Evolutionary conservation across 164 flowering plant genomes (phyloP).

Genomic region (Annona cherimola): DNA sequence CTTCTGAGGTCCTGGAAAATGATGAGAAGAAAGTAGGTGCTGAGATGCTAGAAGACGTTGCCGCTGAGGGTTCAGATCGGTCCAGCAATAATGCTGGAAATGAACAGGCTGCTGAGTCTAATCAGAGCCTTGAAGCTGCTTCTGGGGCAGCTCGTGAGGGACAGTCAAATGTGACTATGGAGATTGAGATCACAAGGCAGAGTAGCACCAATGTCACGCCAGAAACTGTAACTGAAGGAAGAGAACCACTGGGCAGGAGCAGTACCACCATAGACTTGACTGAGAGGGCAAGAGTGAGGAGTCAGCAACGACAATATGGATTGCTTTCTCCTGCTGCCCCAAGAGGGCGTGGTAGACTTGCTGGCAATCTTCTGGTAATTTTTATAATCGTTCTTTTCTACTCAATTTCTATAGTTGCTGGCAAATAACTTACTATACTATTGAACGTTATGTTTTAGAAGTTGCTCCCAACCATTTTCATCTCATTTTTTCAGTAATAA

Average conservation of each 20-base stretch:
- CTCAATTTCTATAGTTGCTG: background rate
- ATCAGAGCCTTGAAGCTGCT: constrained; percentile 26
- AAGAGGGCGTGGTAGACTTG: constrained; percentile 58
- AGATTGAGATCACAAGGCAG: constrained; percentile 17
- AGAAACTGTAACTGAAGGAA: constrained; percentile 27
- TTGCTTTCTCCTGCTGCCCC: constrained; percentile 18
- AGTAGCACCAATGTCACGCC: constrained; percentile 16
- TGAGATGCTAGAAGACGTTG: constrained; percentile 32
- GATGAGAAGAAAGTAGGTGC: constrained; percentile 44
- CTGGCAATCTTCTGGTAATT: constrained; percentile 33
- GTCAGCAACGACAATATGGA: constrained; percentile 47
- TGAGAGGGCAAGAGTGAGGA: constrained; percentile 56
- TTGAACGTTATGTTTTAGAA: too few relatives aligned
- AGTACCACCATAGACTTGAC: constrained; percentile 31
- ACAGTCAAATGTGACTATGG: constrained; percentile 21
- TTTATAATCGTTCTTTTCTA: background rate
- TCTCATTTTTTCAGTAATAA: too few relatives aligned
- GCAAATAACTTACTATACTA: too few relatives aligned
- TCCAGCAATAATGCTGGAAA: constrained; percentile 30
- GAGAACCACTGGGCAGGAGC: constrained; percentile 28
- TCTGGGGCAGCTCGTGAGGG: constrained; percentile 17
- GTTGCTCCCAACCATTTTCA: too few relatives aligned
- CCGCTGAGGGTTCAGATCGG: constrained; percentile 39
- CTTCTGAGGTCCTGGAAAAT: constrained; percentile 16
- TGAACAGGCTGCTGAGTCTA: constrained; percentile 26